phyloP scores from a whole-genome alignment of 805 yeast genomes.

The Henningerozyma blattae region DNA sequence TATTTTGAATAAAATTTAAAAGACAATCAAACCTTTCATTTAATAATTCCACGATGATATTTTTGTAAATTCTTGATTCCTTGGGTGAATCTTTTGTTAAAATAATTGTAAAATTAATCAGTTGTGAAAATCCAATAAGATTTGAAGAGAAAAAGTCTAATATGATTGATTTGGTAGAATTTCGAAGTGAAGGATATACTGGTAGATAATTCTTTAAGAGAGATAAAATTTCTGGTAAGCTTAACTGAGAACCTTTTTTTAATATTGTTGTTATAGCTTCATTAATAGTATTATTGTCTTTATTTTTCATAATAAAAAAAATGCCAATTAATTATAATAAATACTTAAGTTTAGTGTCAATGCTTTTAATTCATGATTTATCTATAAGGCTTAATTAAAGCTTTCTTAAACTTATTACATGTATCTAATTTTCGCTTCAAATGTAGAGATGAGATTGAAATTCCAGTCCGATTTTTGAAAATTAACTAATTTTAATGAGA shows the following conservation, averaged over 20 bases:
- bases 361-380: no score
- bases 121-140: conserved; percentile 11
- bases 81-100: conserved; percentile 3
- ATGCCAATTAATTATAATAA: no score
- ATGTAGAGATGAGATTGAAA: no score
- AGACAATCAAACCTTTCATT: conserved; percentile 5
- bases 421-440: no score
- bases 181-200: conserved; percentile 13
- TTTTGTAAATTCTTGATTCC: conserved; percentile 4
- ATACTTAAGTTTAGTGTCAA: no score
- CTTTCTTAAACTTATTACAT: no score
- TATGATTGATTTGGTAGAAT: conserved; percentile 2
- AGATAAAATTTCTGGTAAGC: not conserved
- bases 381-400: no score
- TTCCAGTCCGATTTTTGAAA: no score
- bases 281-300: no score
- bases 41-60: conserved; percentile 9
- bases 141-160: conserved; percentile 5
- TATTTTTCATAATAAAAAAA: no score
- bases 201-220: conserved; percentile 7
- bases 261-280: no score
- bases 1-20: conserved; percentile 5
- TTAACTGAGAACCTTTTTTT: not conserved
- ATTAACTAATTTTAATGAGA: no score
- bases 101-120: conserved; percentile 6